These are phyloP conservation scores for Candolleomyces efflorescens DNA, from an alignment of 768 basidiomycete genomes.

Conservation along the genomic window DNA sequence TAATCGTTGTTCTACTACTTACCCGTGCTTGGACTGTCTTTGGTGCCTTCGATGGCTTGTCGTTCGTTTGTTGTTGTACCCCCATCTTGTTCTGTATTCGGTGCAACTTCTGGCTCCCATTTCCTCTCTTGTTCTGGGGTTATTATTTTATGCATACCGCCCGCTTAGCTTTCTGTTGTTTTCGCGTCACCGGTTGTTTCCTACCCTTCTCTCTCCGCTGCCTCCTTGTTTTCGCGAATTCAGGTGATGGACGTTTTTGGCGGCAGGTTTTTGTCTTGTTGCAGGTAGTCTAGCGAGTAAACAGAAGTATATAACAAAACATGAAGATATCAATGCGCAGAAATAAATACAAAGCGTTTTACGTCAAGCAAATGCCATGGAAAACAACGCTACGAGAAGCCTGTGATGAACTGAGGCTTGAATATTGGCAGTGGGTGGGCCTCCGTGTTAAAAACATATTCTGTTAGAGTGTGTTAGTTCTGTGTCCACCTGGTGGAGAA, in stretches of 20 bases:
- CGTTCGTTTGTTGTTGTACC: background rate
- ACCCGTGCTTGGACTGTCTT: background rate
- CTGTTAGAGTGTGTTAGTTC: conserved; percentile 26
- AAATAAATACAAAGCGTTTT: no score
- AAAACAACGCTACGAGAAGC: background rate
- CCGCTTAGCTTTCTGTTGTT: no score
- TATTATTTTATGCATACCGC: no score
- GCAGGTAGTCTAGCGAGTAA: no score
- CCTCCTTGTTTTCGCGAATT: background rate
- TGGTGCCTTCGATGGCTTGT: background rate
- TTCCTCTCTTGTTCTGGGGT: background rate
- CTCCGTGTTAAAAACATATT: conserved; percentile 92
- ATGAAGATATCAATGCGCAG: no score
- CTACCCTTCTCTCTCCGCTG: background rate
- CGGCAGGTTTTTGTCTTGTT: no score
- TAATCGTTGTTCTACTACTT: background rate
- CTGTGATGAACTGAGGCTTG: conserved; percentile 15
- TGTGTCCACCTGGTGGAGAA: background rate
- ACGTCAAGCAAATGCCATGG: no score
- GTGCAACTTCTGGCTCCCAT: background rate
- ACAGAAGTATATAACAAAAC: no score
- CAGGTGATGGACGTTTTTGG: no score
- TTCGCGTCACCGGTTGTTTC: background rate
- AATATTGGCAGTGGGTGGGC: conserved; percentile 37
- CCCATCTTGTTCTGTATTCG: background rate